A percentile compares a stretch with the other conserved stretches of the same genome.
Evolutionary conservation across 23 red algal species (phyloP).

Genomic region (Gracilaria domingensis): DNA sequence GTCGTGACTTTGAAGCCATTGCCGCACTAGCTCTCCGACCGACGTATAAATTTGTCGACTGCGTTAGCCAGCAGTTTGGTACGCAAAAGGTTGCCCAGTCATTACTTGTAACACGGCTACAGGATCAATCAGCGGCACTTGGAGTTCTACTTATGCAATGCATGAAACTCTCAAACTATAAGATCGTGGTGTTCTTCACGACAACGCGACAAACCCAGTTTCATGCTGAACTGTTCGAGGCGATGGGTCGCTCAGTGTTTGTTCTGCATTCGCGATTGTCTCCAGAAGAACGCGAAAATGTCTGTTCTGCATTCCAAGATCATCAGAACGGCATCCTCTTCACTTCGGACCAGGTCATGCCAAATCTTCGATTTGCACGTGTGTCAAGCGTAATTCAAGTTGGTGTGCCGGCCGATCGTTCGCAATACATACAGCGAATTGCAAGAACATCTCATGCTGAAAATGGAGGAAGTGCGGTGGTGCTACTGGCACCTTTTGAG

Average conservation of each 20-base stretch:
- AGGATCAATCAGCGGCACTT: slow-evolving; percentile 57
- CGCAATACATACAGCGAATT: slow-evolving; percentile 85
- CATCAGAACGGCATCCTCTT: slow-evolving; percentile 74
- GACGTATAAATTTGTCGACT: slow-evolving; percentile 44
- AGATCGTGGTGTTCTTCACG: slow-evolving; percentile 94
- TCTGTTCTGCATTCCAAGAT: slow-evolving; percentile 43
- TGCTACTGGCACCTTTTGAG: slow-evolving; percentile 85
- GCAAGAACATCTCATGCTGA: slow-evolving; percentile 78
- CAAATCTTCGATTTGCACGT: slow-evolving; percentile 1
- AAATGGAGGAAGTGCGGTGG: slow-evolving; percentile 76
- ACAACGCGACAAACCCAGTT: slow-evolving; percentile 70
- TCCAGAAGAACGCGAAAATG: slow-evolving; percentile 39
- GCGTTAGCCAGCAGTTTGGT: slow-evolving; percentile 17
- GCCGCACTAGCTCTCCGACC: slow-evolving; percentile 36
- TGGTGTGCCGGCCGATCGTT: slow-evolving; percentile 71
- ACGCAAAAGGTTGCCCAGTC: slow-evolving; percentile 53
- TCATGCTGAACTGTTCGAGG: slow-evolving; percentile 75
- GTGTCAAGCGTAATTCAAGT: slow-evolving; percentile 82
- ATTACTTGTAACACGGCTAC: slow-evolving; percentile 41
- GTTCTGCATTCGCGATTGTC: slow-evolving; percentile 79
- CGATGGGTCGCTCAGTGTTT: slow-evolving; percentile 68
- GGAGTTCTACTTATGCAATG: slow-evolving; percentile 36
- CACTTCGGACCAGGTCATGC: slow-evolving; percentile 38
- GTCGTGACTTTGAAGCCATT: slow-evolving; percentile 18
- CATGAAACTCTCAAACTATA: slow-evolving; percentile 69